phyloP scores from a whole-genome alignment of 2,329 filamentous ascomycete species.

The Aspergillus candidus region DNA sequence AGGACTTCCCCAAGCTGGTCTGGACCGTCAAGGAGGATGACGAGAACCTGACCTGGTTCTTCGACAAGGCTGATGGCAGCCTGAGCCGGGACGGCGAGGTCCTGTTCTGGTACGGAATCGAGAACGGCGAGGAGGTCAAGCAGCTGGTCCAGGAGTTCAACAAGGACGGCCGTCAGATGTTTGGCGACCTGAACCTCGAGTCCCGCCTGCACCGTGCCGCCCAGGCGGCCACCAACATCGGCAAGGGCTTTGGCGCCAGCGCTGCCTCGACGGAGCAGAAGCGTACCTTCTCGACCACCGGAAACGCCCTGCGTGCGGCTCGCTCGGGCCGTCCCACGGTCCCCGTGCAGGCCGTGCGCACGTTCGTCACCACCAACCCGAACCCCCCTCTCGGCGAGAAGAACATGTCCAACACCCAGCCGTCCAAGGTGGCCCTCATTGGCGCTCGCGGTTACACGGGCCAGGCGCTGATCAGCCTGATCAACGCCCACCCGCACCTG shows the following conservation, averaged over 20 bases:
- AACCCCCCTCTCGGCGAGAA: slow-evolving; percentile 86
- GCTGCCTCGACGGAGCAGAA: slow-evolving; percentile 52
- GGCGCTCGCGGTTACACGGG: slow-evolving; percentile 92
- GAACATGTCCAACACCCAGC: slow-evolving; percentile 74
- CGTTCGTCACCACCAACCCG: slow-evolving; percentile 56
- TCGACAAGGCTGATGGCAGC: slow-evolving; percentile 92
- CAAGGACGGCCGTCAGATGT: slow-evolving; percentile 74
- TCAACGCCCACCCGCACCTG: slow-evolving; percentile 84
- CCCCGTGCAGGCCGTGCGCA: slow-evolving; percentile 30
- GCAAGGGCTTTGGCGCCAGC: slow-evolving; percentile 40
- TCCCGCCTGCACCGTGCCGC: slow-evolving; percentile 75
- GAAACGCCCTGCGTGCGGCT: slow-evolving; percentile 34
- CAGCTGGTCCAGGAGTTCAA: slow-evolving; percentile 81
- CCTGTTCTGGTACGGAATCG: slow-evolving; percentile 92
- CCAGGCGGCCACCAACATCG: slow-evolving; percentile 58
- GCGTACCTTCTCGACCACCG: slow-evolving; percentile 60
- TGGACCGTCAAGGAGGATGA: slow-evolving; percentile 97
- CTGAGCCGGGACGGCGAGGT: slow-evolving; percentile 79
- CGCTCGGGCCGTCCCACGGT: slow-evolving; percentile 26
- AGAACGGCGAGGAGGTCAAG: slow-evolving; percentile 72
- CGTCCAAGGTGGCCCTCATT: slow-evolving; percentile 77
- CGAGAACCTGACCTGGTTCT: slow-evolving; percentile 97
- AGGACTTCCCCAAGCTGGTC: slow-evolving; percentile 81
- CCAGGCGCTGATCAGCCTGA: slow-evolving; percentile 77
- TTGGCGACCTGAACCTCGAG: slow-evolving; percentile 83